phyloP scores from a whole-genome alignment of 257 asterid genomes.

The Solanum habrochaites region DNA sequence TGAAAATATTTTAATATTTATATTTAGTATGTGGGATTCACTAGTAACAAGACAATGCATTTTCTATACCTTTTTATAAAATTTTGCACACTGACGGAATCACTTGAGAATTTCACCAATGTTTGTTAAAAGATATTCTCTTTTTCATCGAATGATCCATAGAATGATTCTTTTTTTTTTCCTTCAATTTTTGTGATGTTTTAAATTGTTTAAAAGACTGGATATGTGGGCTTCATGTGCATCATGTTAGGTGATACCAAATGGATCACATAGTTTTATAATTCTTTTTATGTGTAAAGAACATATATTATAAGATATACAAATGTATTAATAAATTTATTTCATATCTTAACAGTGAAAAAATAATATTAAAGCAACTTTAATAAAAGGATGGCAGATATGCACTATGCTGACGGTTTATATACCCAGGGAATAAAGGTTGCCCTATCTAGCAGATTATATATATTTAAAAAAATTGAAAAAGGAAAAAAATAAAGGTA shows the following conservation, averaged over 20 bases:
- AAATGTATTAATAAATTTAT: not conserved
- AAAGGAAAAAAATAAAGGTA: not conserved
- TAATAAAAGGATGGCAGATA: not conserved
- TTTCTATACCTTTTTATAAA: not conserved
- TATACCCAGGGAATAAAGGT: constrained; percentile 1
- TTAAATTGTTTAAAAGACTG: not conserved
- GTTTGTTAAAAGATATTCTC: not conserved
- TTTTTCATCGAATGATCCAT: not conserved
- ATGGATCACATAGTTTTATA: not conserved
- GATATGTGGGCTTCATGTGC: constrained; percentile 1
- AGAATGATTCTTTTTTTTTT: not conserved
- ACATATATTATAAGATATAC: not conserved
- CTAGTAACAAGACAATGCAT: not conserved
- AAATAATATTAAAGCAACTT: not conserved
- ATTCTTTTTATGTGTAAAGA: not conserved
- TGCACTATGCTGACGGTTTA: constrained; percentile 3
- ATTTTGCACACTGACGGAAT: not conserved
- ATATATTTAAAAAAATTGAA: not conserved
- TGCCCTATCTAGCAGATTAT: not conserved
- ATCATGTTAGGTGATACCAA: not conserved
- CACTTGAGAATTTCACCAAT: not conserved
- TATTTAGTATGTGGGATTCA: not conserved
- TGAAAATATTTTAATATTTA: not conserved
- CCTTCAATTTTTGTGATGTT: not conserved
- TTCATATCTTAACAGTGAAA: not conserved